Conservation (phyloP, 2,329 filamentous ascomycete species). For the Pezicula neosporulosa region DNA sequence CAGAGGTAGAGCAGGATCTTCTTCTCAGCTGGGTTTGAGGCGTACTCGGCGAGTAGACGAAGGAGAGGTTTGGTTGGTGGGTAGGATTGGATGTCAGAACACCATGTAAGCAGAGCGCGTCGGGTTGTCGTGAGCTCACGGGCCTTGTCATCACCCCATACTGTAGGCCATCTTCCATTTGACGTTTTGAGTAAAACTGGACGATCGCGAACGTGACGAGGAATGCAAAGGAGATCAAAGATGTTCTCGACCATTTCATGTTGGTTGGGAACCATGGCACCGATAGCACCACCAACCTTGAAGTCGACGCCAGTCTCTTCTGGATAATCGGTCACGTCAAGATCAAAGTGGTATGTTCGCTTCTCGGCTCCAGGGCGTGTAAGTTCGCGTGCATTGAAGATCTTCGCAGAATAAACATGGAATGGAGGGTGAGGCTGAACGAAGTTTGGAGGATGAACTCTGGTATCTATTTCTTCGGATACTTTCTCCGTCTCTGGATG, state of each 20-base stretch:
- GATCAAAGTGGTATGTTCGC: slow-evolving; percentile 94
- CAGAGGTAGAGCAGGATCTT: slow-evolving; percentile 84
- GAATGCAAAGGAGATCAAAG: slow-evolving; percentile 77
- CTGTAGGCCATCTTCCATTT: slow-evolving; percentile 88
- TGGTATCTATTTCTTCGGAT: slow-evolving; percentile 44
- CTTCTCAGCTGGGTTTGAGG: slow-evolving; percentile 75
- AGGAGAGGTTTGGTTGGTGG: slow-evolving; percentile 86
- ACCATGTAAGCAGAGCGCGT: slow-evolving; percentile 92
- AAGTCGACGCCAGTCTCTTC: slow-evolving; percentile 83
- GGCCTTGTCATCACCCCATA: slow-evolving; percentile 89
- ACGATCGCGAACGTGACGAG: slow-evolving; percentile 79
- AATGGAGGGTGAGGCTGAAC: slow-evolving; percentile 95
- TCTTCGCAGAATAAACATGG: slow-evolving; percentile 83
- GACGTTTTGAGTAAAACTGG: slow-evolving; percentile 75
- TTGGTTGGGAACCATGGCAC: slow-evolving; percentile 86
- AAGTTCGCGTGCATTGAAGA: slow-evolving; percentile 81
- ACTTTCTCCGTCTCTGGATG: slow-evolving; percentile 11
- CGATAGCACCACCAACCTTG: slow-evolving; percentile 93
- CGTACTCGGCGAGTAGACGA: slow-evolving; percentile 81
- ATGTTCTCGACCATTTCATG: slow-evolving; percentile 74
- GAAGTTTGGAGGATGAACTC: slow-evolving; percentile 75
- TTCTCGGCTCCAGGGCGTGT: slow-evolving; percentile 90
- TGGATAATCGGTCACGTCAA: slow-evolving; percentile 94
- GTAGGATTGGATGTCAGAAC: slow-evolving; percentile 88
- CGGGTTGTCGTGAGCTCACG: slow-evolving; percentile 87